phyloP scores from a whole-genome alignment of 768 basidiomycete genomes.

The Lactarius quietus region DNA sequence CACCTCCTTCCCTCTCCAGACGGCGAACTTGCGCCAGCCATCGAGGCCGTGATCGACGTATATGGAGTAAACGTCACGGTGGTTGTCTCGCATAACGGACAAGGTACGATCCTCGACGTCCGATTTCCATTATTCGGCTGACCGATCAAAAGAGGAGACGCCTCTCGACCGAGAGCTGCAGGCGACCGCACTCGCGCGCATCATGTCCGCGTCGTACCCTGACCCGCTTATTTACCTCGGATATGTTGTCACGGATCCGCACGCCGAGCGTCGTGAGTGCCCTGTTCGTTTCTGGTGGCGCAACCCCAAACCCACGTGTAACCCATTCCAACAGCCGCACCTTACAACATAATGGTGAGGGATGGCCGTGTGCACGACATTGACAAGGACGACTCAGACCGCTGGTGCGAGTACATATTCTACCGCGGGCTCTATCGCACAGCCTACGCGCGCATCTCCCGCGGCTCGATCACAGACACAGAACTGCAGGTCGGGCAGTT shows the following conservation, averaged over 20 bases:
- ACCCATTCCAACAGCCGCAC: constrained; percentile 54
- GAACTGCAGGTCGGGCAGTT: constrained; percentile 89
- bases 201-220: constrained; percentile 68
- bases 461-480: constrained; percentile 84
- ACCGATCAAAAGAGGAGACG: constrained; percentile 64
- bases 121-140: not conserved
- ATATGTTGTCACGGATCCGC: constrained; percentile 73
- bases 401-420: constrained; percentile 91
- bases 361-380: constrained; percentile 81
- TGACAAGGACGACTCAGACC: constrained; percentile 63
- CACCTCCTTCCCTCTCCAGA: constrained; percentile 83
- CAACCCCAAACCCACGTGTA: not conserved
- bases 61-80: constrained; percentile 77
- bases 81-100: constrained; percentile 89
- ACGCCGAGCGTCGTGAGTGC: constrained; percentile 57
- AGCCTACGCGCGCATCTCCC: constrained; percentile 77
- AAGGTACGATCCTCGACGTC: constrained; percentile 47
- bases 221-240: constrained; percentile 77
- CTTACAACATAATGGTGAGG: constrained; percentile 71
- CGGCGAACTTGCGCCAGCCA: constrained; percentile 86
- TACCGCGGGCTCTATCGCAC: constrained; percentile 79
- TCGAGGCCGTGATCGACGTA: constrained; percentile 78
- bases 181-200: constrained; percentile 71
- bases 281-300: not conserved
- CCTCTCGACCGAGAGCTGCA: constrained; percentile 86